phyloP scores from a whole-genome alignment of 768 basidiomycete species.

The Phaffia tasmanica region DNA sequence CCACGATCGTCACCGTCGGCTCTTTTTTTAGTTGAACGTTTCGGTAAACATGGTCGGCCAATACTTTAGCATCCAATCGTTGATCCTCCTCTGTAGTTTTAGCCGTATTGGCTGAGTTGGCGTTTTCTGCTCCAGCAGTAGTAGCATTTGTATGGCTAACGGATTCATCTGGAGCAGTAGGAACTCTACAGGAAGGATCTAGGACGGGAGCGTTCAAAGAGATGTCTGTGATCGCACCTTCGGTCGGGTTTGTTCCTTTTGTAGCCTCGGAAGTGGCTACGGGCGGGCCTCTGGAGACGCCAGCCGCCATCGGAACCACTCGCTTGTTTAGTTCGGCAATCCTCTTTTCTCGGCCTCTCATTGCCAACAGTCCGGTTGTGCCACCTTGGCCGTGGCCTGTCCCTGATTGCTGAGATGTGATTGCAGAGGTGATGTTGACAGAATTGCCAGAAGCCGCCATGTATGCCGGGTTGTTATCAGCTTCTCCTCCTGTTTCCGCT shows the following conservation, averaged over 20 bases:
- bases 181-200: slow-evolving; percentile 3
- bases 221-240: slow-evolving; percentile 21
- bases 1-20: slow-evolving; percentile 6
- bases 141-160: neutral
- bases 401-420: slow-evolving; percentile 52
- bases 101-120: neutral
- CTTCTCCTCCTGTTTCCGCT: slow-evolving; percentile 17
- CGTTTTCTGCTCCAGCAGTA: neutral
- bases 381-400: slow-evolving; percentile 29
- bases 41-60: slow-evolving; percentile 30
- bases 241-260: slow-evolving; percentile 32
- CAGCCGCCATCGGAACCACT: slow-evolving; percentile 25
- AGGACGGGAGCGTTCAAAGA: neutral
- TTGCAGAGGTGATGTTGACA: slow-evolving; percentile 79
- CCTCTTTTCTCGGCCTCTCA: slow-evolving; percentile 31
- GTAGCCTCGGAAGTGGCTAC: slow-evolving; percentile 24
- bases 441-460: slow-evolving; percentile 92
- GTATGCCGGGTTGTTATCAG: slow-evolving; percentile 40
- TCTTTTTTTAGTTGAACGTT: slow-evolving; percentile 27
- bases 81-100: neutral
- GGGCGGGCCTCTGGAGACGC: slow-evolving; percentile 24
- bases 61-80: slow-evolving; percentile 28
- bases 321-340: slow-evolving; percentile 37
- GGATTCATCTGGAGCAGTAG: neutral
- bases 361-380: slow-evolving; percentile 21